Percentiles rank a stretch among this genome's conserved stretches.
These are phyloP conservation scores for Yamadazyma epiphylla DNA, from an alignment of 1,139 yeast genomes.

Conservation along the genomic window DNA sequence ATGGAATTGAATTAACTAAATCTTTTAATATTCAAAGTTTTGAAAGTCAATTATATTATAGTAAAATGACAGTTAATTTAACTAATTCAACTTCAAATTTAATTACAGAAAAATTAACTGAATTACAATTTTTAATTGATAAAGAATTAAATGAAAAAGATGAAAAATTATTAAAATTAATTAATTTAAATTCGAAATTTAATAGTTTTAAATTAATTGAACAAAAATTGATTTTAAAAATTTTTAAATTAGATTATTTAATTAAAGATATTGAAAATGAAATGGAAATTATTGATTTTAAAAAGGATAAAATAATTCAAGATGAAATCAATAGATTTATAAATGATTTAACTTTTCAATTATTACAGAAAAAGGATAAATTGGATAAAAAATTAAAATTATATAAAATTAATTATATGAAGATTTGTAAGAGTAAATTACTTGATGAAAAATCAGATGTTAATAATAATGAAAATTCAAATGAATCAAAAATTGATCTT, in stretches of 20 bases:
- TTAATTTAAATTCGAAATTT: slow-evolving; percentile 18
- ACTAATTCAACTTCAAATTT: slow-evolving; percentile 32
- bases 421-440: slow-evolving; percentile 3
- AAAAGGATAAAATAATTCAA: slow-evolving; percentile 33
- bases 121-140: slow-evolving; percentile 37
- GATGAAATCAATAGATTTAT: slow-evolving; percentile 40
- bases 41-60: slow-evolving; percentile 35
- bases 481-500: slow-evolving; percentile 4
- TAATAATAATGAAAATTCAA: slow-evolving; percentile 1
- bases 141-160: slow-evolving; percentile 39
- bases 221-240: slow-evolving; percentile 30
- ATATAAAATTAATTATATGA: slow-evolving; percentile 16
- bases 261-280: slow-evolving; percentile 19
- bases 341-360: slow-evolving; percentile 40
- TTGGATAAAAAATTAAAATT: slow-evolving; percentile 16
- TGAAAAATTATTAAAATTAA: slow-evolving; percentile 26
- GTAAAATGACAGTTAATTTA: slow-evolving; percentile 35
- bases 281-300: slow-evolving; percentile 11
- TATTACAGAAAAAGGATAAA: slow-evolving; percentile 31
- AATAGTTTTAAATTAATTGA: slow-evolving; percentile 29
- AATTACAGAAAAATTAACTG: slow-evolving; percentile 39
- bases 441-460: background rate
- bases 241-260: slow-evolving; percentile 38
- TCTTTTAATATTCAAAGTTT: slow-evolving; percentile 25
- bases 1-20: too few relatives aligned